A percentile compares a stretch with the other conserved stretches of the same genome.
phyloP scores from a whole-genome alignment of 2,329 filamentous ascomycete species.

The Fusarium goolgardi region DNA sequence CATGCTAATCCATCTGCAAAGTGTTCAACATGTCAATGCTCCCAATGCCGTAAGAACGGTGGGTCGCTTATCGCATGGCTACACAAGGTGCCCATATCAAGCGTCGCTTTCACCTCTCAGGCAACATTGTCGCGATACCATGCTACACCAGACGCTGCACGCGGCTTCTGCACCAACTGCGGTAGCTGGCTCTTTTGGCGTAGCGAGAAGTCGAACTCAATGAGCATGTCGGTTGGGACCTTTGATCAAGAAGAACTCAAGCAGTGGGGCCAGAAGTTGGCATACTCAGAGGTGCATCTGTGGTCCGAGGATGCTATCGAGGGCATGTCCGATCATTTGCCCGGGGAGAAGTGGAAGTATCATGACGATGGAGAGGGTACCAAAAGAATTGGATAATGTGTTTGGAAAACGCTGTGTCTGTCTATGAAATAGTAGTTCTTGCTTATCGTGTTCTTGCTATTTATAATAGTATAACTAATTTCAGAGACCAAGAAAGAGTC shows the following conservation, averaged over 20 bases:
- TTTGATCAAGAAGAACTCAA: conserved; percentile 59
- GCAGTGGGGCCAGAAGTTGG: conserved; percentile 55
- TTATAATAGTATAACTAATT: conserved; percentile 3
- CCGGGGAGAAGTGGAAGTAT: conserved; percentile 42
- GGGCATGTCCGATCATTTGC: conserved; percentile 60
- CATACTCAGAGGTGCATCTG: conserved; percentile 53
- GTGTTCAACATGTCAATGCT: conserved; percentile 65
- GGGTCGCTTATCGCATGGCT: conserved; percentile 59
- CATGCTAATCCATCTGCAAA: conserved; percentile 35
- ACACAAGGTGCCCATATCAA: conserved; percentile 52
- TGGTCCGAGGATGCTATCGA: conserved; percentile 60
- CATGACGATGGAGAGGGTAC: conserved; percentile 41
- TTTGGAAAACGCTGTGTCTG: neutral
- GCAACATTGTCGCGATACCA: conserved; percentile 55
- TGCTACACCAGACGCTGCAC: conserved; percentile 55
- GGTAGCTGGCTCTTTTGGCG: conserved; percentile 63
- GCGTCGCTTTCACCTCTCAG: conserved; percentile 52
- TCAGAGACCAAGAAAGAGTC: neutral
- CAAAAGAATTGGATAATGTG: conserved; percentile 26
- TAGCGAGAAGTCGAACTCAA: conserved; percentile 43
- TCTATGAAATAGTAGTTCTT: conserved; percentile 8
- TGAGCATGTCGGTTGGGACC: conserved; percentile 57
- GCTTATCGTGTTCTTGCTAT: conserved; percentile 6
- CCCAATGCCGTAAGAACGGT: conserved; percentile 65
- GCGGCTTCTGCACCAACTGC: conserved; percentile 62